A percentile compares a stretch with the other conserved stretches of the same genome.
phyloP scores from a whole-genome alignment of 1,139 yeast genomes.

The Diutina neorugosa region DNA sequence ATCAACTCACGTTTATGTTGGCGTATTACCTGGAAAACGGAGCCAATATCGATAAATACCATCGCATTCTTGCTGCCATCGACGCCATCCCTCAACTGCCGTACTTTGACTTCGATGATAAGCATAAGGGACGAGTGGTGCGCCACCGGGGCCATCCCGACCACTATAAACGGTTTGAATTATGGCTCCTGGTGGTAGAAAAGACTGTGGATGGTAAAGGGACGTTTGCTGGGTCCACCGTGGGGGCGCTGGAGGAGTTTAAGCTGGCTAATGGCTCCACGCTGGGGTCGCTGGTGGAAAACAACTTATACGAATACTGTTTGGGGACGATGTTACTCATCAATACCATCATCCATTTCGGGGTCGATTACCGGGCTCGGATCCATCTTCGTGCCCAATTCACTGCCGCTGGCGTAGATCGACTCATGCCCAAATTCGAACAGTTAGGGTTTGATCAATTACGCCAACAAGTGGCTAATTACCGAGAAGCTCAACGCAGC shows the following conservation, averaged over 20 bases:
- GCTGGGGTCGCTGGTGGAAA: not conserved
- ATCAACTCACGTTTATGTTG: slow-evolving; percentile 44
- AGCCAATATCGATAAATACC: slow-evolving; percentile 35
- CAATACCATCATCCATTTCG: slow-evolving; percentile 58
- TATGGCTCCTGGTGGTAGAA: slow-evolving; percentile 72
- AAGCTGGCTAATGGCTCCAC: not conserved
- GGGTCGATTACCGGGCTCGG: slow-evolving; percentile 54
- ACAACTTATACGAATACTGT: slow-evolving; percentile 55
- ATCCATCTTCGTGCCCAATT: slow-evolving; percentile 69
- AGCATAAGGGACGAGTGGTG: not conserved
- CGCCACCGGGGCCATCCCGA: slow-evolving; percentile 29
- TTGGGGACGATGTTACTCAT: slow-evolving; percentile 67
- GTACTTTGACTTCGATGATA: slow-evolving; percentile 33
- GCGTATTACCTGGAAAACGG: slow-evolving; percentile 25
- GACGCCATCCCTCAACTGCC: slow-evolving; percentile 50
- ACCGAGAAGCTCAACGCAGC: slow-evolving; percentile 51
- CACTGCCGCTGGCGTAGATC: slow-evolving; percentile 61
- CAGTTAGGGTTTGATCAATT: slow-evolving; percentile 53
- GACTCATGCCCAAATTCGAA: slow-evolving; percentile 50
- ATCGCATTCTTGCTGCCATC: slow-evolving; percentile 50
- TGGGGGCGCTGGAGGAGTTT: slow-evolving; percentile 88
- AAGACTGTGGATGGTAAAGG: slow-evolving; percentile 81
- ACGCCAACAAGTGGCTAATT: slow-evolving; percentile 53
- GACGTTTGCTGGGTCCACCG: slow-evolving; percentile 68
- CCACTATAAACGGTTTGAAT: slow-evolving; percentile 52